Evolutionary conservation across 2,329 filamentous ascomycete genomes (phyloP).

Genomic region (Aspergillus versicolor): DNA sequence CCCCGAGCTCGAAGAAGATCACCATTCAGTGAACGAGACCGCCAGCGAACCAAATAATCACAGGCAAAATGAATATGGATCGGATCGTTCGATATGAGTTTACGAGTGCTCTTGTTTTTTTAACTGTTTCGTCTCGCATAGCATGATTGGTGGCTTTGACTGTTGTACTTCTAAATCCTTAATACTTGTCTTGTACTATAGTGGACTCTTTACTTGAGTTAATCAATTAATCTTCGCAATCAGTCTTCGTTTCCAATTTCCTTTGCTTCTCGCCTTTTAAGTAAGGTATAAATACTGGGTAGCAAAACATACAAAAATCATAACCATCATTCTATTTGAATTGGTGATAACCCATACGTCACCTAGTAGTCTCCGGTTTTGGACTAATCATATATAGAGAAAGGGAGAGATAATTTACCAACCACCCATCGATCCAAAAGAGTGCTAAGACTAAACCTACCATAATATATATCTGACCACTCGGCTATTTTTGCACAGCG

Average conservation of each 20-base stretch:
- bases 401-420: too few relatives aligned
- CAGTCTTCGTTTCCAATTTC: not conserved
- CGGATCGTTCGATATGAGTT: not conserved
- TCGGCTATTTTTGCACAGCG: too few relatives aligned
- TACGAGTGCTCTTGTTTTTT: not conserved
- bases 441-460: too few relatives aligned
- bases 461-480: too few relatives aligned
- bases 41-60: not conserved
- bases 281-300: too few relatives aligned
- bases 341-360: too few relatives aligned
- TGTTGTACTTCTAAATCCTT: not conserved
- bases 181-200: not conserved
- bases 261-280: not conserved
- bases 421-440: too few relatives aligned
- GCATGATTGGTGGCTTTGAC: not conserved
- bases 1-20: conserved; percentile 52
- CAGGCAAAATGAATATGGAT: not conserved
- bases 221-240: not conserved
- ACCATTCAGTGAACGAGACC: conserved; percentile 50
- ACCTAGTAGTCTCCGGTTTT: too few relatives aligned
- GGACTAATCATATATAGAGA: too few relatives aligned
- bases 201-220: not conserved
- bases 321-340: too few relatives aligned
- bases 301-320: too few relatives aligned
- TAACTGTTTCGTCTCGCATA: not conserved